Percentiles rank a stretch among this genome's conserved stretches.
These are phyloP conservation scores for Theileria equi DNA, from an alignment of 169 alveolate genomes.

Conservation along the genomic window DNA sequence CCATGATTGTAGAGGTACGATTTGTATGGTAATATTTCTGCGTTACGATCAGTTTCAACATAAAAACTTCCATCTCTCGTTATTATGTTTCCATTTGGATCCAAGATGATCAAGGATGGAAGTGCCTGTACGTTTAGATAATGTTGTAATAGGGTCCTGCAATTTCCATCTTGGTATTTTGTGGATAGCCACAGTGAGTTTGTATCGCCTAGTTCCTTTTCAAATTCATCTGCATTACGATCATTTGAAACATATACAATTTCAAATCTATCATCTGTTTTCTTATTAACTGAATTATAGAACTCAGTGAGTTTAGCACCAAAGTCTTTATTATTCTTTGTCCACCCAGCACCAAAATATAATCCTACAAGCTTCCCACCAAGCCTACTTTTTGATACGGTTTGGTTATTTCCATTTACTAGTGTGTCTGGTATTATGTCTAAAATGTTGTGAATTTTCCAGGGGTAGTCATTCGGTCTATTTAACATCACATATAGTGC, in stretches of 20 bases:
- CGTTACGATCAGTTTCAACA: slow-evolving; percentile 45
- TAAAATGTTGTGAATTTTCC: slow-evolving; percentile 46
- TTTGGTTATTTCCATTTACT: slow-evolving; percentile 39
- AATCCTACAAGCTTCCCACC: slow-evolving; percentile 57
- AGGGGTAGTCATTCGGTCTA: slow-evolving; percentile 58
- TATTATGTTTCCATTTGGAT: slow-evolving; percentile 55
- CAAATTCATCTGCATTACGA: slow-evolving; percentile 24
- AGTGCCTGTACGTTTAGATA: slow-evolving; percentile 30
- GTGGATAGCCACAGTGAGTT: slow-evolving; percentile 47
- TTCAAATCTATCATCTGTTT: slow-evolving; percentile 54
- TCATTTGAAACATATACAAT: slow-evolving; percentile 41
- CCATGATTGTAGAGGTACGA: slow-evolving; percentile 16
- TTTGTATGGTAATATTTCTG: slow-evolving; percentile 41
- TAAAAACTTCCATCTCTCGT: slow-evolving; percentile 51
- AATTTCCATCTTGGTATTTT: slow-evolving; percentile 28
- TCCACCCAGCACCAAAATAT: slow-evolving; percentile 47
- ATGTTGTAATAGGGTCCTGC: slow-evolving; percentile 33
- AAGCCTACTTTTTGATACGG: slow-evolving; percentile 35
- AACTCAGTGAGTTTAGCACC: slow-evolving; percentile 36
- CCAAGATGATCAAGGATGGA: slow-evolving; percentile 46
- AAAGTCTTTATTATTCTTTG: slow-evolving; percentile 23
- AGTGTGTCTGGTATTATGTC: slow-evolving; percentile 53
- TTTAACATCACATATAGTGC: slow-evolving; percentile 49
- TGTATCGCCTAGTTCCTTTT: slow-evolving; percentile 23
- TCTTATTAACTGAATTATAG: slow-evolving; percentile 37